Evolutionary conservation across 1,284 basidiomycete species (phyloP), one percentile per base, ranked within the genome.

Genomic region (Singerocomus inundabilis): DNA sequence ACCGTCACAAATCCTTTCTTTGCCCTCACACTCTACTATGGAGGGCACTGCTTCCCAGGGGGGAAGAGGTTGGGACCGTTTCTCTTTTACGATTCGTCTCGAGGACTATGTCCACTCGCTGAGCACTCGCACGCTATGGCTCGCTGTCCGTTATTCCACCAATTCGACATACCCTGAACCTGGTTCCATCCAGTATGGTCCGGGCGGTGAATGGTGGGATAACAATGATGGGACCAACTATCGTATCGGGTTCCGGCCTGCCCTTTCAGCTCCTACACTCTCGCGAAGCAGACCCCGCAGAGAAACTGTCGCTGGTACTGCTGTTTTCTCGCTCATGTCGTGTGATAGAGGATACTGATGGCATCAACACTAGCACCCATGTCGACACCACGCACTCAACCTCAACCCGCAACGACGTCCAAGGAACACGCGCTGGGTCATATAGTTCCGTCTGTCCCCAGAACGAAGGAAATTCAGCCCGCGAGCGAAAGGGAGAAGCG

Each of bases 181-280:
- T 50, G 78, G 76, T 67, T 78, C 75, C 41, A 68, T 78, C 56
- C 74, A 75, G 59, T 51, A 51, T 63, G 52, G 77, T 65, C 49
- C 61, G 5, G 60, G 72, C 56, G 67, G 84, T 62, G 71, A 85
- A 75, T 77, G 81, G 76, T 97, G 95, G 94, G 94, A 97, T 73
- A 96, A 94, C 70, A 97, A 96, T 61, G 72, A 68, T 13, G 86
- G 84, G 1, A 62, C 69, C 58, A 95, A 97, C 69, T 97, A 94
- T 71, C 74, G 81, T 46, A 75, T 97, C 49, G 71, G 65, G 11
- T 89, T 89, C 67, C 67, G 72, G 45, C 63, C 69, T 48, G 54
- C 52, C 33, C 44, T 40, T 1, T 6, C 44, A 1, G 1, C 40
- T 5, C 12, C 43, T 5, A 7, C 35, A 12, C 8, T 16, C 13